Percentiles rank a stretch among this genome's conserved stretches.
phyloP scores from a whole-genome alignment of 2,329 filamentous ascomycete genomes.

The Aureobasidium lini region DNA sequence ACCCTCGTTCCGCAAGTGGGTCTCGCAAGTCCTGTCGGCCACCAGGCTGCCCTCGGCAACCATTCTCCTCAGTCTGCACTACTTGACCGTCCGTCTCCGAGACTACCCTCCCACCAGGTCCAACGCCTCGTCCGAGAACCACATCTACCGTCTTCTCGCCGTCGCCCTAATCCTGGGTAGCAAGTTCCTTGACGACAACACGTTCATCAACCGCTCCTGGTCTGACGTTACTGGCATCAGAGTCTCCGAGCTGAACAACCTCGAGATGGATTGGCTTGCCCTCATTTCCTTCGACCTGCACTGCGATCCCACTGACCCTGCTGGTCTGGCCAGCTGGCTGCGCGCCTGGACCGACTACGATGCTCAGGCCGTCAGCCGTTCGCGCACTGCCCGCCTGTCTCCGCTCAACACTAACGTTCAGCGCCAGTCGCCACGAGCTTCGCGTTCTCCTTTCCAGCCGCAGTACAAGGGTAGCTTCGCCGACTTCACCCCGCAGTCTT shows the following conservation, averaged over 20 bases:
- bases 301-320: conserved; percentile 70
- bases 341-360: conserved; percentile 60
- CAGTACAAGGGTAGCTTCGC: conserved; percentile 24
- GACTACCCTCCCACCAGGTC: conserved; percentile 30
- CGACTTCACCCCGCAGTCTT: conserved; percentile 22
- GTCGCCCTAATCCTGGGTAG: conserved; percentile 78
- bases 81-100: conserved; percentile 69
- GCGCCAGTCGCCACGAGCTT: conserved; percentile 45
- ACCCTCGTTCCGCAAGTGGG: conserved; percentile 80
- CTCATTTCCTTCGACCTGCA: conserved; percentile 80
- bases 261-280: conserved; percentile 82
- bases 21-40: conserved; percentile 81
- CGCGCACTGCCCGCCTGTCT: conserved; percentile 38
- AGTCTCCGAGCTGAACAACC: conserved; percentile 72
- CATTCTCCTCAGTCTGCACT: conserved; percentile 84
- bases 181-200: conserved; percentile 96
- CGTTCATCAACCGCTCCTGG: conserved; percentile 95
- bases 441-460: conserved; percentile 29
- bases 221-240: conserved; percentile 88
- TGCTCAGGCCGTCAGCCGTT: conserved; percentile 38
- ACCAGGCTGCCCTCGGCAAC: conserved; percentile 86
- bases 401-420: conserved; percentile 60
- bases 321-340: conserved; percentile 61
- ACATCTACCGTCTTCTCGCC: conserved; percentile 82
- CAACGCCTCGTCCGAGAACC: conserved; percentile 45